Conservation (phyloP, 164 flowering plant species). For the Macadamia tetraphylla region DNA sequence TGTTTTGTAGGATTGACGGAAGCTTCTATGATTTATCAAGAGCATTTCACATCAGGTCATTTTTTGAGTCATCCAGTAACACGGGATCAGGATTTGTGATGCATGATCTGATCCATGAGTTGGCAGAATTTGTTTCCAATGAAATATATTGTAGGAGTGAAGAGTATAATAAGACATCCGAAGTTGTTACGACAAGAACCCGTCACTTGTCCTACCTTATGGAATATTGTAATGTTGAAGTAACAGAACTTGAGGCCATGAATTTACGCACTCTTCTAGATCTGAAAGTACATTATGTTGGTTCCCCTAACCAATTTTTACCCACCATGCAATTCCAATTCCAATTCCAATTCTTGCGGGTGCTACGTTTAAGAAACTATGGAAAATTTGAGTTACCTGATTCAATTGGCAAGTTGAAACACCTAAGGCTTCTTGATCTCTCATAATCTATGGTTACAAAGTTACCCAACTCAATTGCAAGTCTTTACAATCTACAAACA, state of each 20-base stretch:
- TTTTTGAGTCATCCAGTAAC: no score
- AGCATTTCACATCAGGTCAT: no score
- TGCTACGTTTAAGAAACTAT: conserved; percentile 4
- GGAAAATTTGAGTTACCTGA: conserved; percentile 3
- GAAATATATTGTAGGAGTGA: background rate
- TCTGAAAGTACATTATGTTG: no score
- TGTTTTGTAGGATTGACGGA: no score
- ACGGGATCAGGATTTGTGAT: no score
- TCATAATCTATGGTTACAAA: conserved; percentile 1
- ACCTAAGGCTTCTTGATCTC: conserved; percentile 16
- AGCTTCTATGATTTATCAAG: no score
- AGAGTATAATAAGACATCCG: background rate
- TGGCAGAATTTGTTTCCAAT: background rate
- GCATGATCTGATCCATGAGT: background rate
- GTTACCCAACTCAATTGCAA: conserved; percentile 11
- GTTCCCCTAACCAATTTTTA: background rate
- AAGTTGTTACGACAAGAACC: background rate
- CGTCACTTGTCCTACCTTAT: background rate
- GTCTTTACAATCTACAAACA: conserved; percentile 8
- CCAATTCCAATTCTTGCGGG: conserved; percentile 8
- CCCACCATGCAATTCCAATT: background rate
- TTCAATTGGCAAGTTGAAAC: conserved; percentile 3
- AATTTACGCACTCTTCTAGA: background rate
- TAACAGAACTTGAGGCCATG: background rate
- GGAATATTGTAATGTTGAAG: background rate